Conservation (phyloP, 345 rosid species). For the Fremontodendron californicum region DNA sequence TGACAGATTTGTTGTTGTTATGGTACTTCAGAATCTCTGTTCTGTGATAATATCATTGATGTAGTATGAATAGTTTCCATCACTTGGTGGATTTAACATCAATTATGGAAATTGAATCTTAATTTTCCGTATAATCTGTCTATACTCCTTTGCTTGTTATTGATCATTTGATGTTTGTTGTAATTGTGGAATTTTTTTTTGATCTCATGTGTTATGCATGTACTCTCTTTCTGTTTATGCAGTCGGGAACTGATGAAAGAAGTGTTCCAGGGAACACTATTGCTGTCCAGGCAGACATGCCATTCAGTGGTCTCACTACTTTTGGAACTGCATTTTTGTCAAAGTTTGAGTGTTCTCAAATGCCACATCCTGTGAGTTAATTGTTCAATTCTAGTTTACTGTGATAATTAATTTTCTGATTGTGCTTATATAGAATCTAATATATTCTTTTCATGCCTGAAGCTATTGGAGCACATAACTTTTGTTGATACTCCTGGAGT, state of each 20-base stretch:
- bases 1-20: constrained; percentile 96
- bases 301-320: constrained; percentile 81
- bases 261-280: constrained; percentile 93
- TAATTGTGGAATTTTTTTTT: not conserved
- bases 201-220: not conserved
- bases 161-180: not conserved
- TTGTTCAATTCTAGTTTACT: constrained; percentile 4
- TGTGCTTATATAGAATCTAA: constrained; percentile 18
- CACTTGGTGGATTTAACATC: not conserved
- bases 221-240: constrained; percentile 20
- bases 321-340: constrained; percentile 94
- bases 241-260: constrained; percentile 96
- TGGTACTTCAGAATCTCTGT: constrained; percentile 45
- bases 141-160: not conserved
- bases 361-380: constrained; percentile 83
- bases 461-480: constrained; percentile 89
- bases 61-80: not conserved
- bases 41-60: constrained; percentile 1
- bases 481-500: constrained; percentile 98
- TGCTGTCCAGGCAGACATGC: constrained; percentile 97
- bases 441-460: constrained; percentile 21
- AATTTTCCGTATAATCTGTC: not conserved
- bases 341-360: constrained; percentile 94
- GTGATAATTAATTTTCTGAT: not conserved
- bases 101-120: constrained; percentile 3